Base-by-base conservation (phyloP, 495 filamentous ascomycete genomes). In the Astrocystis sublimbata region DNA sequence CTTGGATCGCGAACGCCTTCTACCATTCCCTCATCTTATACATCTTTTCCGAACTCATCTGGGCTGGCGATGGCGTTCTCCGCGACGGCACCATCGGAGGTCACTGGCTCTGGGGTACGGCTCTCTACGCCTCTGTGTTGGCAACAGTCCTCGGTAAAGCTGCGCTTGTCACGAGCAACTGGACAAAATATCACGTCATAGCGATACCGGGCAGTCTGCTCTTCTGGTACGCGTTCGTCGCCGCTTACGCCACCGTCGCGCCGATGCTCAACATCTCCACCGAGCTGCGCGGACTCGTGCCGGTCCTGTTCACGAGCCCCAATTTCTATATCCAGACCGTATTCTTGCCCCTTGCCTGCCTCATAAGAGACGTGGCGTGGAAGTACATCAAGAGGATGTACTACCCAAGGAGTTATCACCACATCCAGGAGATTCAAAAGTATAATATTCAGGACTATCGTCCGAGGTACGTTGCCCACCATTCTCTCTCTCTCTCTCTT, bases 361-460 rank as follows among this genome's bases (percentile, higher is more conserved):
- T 98, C n/a, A 76, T 92, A 26, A 81, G 96, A 64, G 96, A 99
- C 74, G 92, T 96, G 73, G 85, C 90, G 17, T 86, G 74, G 87
- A 90, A 89, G 71, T 93, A 91, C 69, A 88, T 86, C 63, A 97
- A 96, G 79, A 88, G 96, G 40, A 96, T 99, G 90, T 97, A 97
- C 78, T 88, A 86, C 61, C 96, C 96, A 40, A 90, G 97, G 78
- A 85, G 91, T 33, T 99, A 99, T 70, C 96, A 99, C 68, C 96
- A 99, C 74, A 92, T 99, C 45, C 96, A 99, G 78, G 96, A 99
- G 77, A 99, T 99, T 65, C 96, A 99, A 75, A 99, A 99, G 76
- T 99, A 96, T 79, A 99, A 99, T 69, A 96, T 99, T 56, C 96
- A 98, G 76, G 96, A 99, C 78, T 99, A 99, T 74, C 84, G 96